Evolutionary conservation across 2,329 filamentous ascomycete genomes (phyloP).

Genomic region (Colletotrichum salicis): DNA sequence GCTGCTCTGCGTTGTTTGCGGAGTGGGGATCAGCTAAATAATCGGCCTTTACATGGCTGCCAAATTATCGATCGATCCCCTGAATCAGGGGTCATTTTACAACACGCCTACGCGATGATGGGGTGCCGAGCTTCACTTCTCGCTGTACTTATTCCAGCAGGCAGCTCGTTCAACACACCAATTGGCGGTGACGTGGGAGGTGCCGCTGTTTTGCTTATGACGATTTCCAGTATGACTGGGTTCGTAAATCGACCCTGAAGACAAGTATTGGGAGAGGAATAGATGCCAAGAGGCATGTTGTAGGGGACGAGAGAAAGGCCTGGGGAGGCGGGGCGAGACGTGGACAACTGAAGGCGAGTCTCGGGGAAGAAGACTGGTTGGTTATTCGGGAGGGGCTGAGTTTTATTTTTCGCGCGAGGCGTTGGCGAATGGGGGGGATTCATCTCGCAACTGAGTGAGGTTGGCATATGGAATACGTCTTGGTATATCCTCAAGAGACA

Average conservation of each 20-base stretch:
- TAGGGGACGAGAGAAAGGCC: neutral
- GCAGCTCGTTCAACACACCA: conserved; percentile 3
- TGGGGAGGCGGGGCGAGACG: neutral
- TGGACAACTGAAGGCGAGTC: neutral
- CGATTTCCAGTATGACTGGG: conserved; percentile 19
- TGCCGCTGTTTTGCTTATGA: conserved; percentile 8
- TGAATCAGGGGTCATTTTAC: neutral
- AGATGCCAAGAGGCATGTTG: neutral
- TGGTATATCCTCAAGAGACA: conserved; percentile 16
- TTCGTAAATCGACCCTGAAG: neutral
- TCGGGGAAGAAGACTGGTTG: neutral
- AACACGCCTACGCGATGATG: neutral
- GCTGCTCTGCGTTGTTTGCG: conserved; percentile 62
- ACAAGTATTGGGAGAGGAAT: neutral
- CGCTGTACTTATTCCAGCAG: conserved; percentile 29
- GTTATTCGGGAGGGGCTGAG: conserved; percentile 19
- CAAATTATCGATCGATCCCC: conserved; percentile 5
- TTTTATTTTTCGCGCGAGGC: conserved; percentile 35
- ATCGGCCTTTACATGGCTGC: conserved; percentile 15
- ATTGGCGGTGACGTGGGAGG: neutral
- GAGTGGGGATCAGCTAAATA: conserved; percentile 55
- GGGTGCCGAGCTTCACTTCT: conserved; percentile 28
- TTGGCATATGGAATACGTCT: conserved; percentile 8
- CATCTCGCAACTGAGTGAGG: conserved; percentile 14
- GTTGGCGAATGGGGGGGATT: conserved; percentile 33